Evolutionary conservation across 108 stramenopile species (phyloP), one percentile per base, ranked within the genome.

Genomic region (Nitzschia putrida): DNA sequence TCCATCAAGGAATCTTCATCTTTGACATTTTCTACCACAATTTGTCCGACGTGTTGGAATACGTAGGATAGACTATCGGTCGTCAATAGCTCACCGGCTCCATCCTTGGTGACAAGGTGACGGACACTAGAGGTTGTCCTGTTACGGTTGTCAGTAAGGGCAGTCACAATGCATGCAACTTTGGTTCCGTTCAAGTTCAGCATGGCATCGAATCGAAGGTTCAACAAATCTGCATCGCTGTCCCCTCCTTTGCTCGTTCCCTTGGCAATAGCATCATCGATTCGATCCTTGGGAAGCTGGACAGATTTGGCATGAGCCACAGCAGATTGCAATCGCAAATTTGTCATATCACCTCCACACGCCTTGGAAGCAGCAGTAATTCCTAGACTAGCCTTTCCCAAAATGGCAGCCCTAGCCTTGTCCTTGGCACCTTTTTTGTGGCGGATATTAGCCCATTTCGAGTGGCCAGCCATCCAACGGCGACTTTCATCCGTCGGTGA

Each of bases 391-490:
- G 82, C 84, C 60, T 87, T 89, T 40, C 80, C 66, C 23, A 86
- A 71, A 10, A 65, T 45, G 24, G 57, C 57, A 0, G 82, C 82
- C 25, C 84, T 68, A 10, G 68, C 69, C 47, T 68, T 82, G 60
- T 89, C 88, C 25, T 89, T 89, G 61, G 82, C 80, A 3, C 82
- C 88, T 68, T 89, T 89, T 53, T 85, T 85, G 61, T 77, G 84
- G 44, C 74, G 83, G 41, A 89, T 89, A 58, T 89, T 89, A 34
- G 82, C 80, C 88, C 86, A 87, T 68, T 87, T 87, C 61, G 83
- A 86, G 71, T 89, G 88, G 12, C 88, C 88, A 11, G 88, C 88
- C 71, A 89, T 70, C 26, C 53, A 26, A 23, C 87, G 83, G 8
- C 61, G 65, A 52, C 29, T 34, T 34, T 34, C 29, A 34, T 55